Evolutionary conservation across 176 grass and related monocot genomes (phyloP).

Genomic region (Avena eriantha): DNA sequence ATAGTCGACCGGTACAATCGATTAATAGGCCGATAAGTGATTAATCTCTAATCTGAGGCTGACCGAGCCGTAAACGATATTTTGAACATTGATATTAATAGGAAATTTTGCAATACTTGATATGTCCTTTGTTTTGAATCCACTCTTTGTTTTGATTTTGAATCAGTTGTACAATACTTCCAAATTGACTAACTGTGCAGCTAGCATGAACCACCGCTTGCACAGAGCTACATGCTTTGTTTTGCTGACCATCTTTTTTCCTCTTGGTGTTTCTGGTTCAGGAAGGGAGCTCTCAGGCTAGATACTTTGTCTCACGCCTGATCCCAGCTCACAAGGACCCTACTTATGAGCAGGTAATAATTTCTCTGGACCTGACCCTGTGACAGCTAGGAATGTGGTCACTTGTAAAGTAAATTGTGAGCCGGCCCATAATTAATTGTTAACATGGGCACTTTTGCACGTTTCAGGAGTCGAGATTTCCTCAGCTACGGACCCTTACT

Average conservation of each 20-base stretch:
- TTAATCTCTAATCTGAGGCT: too few relatives aligned
- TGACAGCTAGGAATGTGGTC: neutral
- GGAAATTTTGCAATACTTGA: neutral
- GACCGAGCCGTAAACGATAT: too few relatives aligned
- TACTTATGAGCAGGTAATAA: constrained; percentile 93
- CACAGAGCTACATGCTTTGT: constrained; percentile 3
- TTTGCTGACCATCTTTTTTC: constrained; percentile 22
- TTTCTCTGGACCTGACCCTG: neutral
- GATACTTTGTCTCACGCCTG: constrained; percentile 96
- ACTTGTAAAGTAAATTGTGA: neutral
- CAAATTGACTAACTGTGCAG: constrained; percentile 14
- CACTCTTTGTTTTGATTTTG: neutral
- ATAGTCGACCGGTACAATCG: too few relatives aligned
- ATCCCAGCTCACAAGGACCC: constrained; percentile 99
- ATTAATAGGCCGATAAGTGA: too few relatives aligned
- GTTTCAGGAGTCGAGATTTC: constrained; percentile 94
- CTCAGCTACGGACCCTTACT: constrained; percentile 68
- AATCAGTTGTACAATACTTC: constrained; percentile 17
- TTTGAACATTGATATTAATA: neutral
- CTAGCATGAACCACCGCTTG: constrained; percentile 10
- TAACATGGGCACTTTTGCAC: constrained; percentile 32
- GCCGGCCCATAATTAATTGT: constrained; percentile 16
- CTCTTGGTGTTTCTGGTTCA: constrained; percentile 44
- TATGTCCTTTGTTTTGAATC: neutral
- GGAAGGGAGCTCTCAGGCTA: constrained; percentile 95